phyloP scores from a whole-genome alignment of 345 rosid species.

The Turnera subulata region DNA sequence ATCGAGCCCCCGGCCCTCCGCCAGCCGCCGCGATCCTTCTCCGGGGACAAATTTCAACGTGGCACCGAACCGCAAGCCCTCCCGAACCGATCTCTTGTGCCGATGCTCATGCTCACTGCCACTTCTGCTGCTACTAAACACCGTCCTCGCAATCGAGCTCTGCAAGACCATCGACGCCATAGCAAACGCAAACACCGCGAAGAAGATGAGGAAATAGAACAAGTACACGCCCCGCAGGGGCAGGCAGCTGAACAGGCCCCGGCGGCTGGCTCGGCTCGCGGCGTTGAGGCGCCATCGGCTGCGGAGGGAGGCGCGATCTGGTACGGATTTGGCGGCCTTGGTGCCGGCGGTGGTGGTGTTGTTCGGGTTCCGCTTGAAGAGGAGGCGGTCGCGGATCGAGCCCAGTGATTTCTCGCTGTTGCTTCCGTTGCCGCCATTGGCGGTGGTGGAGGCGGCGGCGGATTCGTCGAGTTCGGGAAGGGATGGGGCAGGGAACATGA shows the following conservation, averaged over 20 bases:
- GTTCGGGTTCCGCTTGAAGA: slow-evolving; percentile 49
- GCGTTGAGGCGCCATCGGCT: slow-evolving; percentile 30
- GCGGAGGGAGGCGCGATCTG: slow-evolving; percentile 45
- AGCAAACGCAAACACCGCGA: slow-evolving; percentile 64
- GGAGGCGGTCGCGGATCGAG: slow-evolving; percentile 68
- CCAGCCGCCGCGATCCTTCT: slow-evolving; percentile 25
- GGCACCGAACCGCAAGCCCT: slow-evolving; percentile 53
- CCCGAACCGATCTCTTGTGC: slow-evolving; percentile 30
- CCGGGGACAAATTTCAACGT: slow-evolving; percentile 57
- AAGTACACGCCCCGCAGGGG: slow-evolving; percentile 61
- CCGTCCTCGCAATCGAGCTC: slow-evolving; percentile 52
- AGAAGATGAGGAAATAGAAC: slow-evolving; percentile 50
- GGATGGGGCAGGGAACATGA: slow-evolving; percentile 47
- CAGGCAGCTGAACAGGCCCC: slow-evolving; percentile 43
- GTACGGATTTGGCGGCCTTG: slow-evolving; percentile 31
- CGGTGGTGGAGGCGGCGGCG: slow-evolving; percentile 5
- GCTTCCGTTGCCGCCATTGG: slow-evolving; percentile 4
- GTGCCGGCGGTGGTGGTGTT: slow-evolving; percentile 22
- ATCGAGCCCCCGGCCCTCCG: slow-evolving; percentile 53
- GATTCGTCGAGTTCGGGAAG: slow-evolving; percentile 40
- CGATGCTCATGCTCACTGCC: neutral
- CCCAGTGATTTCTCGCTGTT: slow-evolving; percentile 26
- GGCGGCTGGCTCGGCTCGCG: slow-evolving; percentile 43
- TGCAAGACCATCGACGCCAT: slow-evolving; percentile 74
- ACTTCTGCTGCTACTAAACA: slow-evolving; percentile 24